Percentiles rank a stretch among this genome's conserved stretches.
These are phyloP conservation scores for Neurospora sp. DNA, from an alignment of 495 filamentous ascomycete species.

Conservation along the genomic window DNA sequence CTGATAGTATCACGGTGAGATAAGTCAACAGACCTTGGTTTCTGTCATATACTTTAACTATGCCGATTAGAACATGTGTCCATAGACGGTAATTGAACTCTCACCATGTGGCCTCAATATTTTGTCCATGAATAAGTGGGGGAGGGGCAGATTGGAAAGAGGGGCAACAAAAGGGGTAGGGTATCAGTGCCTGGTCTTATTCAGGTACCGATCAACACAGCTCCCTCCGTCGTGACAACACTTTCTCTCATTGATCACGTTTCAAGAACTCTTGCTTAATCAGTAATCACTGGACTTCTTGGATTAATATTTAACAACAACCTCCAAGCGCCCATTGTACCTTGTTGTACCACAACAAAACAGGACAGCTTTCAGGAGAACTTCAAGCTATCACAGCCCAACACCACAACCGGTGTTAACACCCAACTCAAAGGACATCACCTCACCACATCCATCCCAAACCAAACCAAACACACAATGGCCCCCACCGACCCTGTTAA, in stretches of 20 bases:
- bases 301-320: not conserved
- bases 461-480: conserved; percentile 6
- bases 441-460: not conserved
- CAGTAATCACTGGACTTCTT: not conserved
- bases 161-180: conserved; percentile 1
- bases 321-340: not conserved
- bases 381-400: not conserved
- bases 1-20: not conserved
- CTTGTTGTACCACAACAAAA: not conserved
- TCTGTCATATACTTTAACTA: not conserved
- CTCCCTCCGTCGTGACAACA: not conserved
- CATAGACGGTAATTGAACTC: not conserved
- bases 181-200: not conserved
- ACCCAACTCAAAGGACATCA: not conserved
- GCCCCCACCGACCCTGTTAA: conserved; percentile 7
- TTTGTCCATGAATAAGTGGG: not conserved
- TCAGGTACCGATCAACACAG: not conserved
- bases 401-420: not conserved
- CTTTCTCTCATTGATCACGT: not conserved
- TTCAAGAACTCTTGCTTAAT: not conserved
- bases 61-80: not conserved
- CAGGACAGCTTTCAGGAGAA: not conserved
- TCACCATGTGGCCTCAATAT: not conserved
- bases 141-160: conserved; percentile 1
- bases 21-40: not conserved